These are phyloP conservation scores for Grigorovia humatica DNA, from an alignment of 805 yeast genomes.

Conservation along the genomic window DNA sequence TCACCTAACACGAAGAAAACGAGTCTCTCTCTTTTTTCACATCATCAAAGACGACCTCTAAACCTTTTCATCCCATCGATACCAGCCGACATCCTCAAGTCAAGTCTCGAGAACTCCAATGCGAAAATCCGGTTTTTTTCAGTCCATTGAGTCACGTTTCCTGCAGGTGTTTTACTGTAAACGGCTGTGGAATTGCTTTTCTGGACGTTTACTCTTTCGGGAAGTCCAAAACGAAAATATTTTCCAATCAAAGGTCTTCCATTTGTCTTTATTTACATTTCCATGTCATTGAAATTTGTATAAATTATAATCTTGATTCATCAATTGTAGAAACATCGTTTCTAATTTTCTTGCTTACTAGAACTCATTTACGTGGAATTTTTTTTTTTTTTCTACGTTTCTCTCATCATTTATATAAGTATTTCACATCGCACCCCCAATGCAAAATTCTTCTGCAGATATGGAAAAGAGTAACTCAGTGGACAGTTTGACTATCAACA, in stretches of 20 bases:
- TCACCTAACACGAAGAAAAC: not conserved
- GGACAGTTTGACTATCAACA: not conserved
- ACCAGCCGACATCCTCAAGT: not conserved
- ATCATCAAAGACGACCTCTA: not conserved
- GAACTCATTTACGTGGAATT: too few species aligned
- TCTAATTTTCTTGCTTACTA: too few species aligned
- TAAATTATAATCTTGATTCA: not conserved
- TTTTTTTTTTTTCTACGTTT: not conserved
- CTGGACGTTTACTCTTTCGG: not conserved
- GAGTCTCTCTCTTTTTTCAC: not conserved
- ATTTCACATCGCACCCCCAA: not conserved
- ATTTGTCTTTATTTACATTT: not conserved
- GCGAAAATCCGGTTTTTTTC: not conserved
- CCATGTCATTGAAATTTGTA: not conserved
- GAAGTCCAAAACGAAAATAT: not conserved
- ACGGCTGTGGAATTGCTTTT: not conserved
- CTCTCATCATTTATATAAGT: not conserved
- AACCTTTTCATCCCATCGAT: not conserved
- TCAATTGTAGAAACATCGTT: not conserved
- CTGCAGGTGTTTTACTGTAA: not conserved
- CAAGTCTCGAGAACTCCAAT: not conserved
- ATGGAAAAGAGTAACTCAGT: constrained; percentile 2
- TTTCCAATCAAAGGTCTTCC: not conserved
- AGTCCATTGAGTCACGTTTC: not conserved
- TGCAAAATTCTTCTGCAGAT: constrained; percentile 1